Base-by-base conservation (phyloP, 768 basidiomycete species). In the Tulasnella sp. region DNA sequence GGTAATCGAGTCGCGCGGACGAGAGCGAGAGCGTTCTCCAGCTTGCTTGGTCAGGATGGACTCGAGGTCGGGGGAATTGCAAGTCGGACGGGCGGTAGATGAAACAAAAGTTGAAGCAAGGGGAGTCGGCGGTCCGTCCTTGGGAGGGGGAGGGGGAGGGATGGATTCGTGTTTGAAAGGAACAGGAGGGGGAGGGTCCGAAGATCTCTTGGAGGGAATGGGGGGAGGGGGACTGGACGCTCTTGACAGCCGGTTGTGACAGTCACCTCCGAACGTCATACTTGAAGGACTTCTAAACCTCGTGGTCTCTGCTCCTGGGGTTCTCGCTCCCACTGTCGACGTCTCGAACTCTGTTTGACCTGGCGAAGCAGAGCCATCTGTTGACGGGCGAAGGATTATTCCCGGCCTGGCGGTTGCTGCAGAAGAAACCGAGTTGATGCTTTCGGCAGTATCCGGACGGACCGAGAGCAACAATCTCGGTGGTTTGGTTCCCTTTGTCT, bases 191-290 rank as follows among this genome's bases (percentile, higher is more conserved):
- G 74, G 51, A 61, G 74, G 15, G 18, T 44, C 32, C 15, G 73
- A 74, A 42, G 42, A 42, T 29, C 73, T 29, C 51, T 74, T 61
- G 39, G 42, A 26, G 26, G 73, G 73, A 48, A 74, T 23, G 73
- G 42, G 73, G 32, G 73, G 48, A 20, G 40, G 48, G 7, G 71
- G 71, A 32, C 55, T 57, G 55, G 16, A 57, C 10, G 55, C 55
- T 23, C 55, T 57, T 57, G 70, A 71, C n/a, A 71, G 72, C 5
- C 42, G 37, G 35, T 67, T 23, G 48, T 75, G 74, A 40, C 74
- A 75, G 51, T 75, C 74, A 11, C 74, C 74, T 23, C 74, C 74
- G 37, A 75, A 75, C 15, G 74, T 75, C 74, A 75, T 75, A 35
- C 74, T 75, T 10, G 48, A 55, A 11, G 74, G 74, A 35, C 74